A percentile compares a stretch with the other conserved stretches of the same genome.
Conservation (phyloP, 352 stramenopile genomes). For the Pythium grandisporangium region DNA sequence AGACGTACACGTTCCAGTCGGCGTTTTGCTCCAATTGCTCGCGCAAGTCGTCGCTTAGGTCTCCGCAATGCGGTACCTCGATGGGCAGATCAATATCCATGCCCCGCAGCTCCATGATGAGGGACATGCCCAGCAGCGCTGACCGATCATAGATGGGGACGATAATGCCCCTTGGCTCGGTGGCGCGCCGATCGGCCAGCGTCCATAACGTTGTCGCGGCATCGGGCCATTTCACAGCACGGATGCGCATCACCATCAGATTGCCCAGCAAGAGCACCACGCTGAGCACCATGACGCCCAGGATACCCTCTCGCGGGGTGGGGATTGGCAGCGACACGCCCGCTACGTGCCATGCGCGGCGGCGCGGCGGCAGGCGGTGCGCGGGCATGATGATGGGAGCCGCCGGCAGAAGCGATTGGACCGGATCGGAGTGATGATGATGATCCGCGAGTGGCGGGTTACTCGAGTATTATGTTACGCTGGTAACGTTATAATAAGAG, state of each 20-base stretch:
- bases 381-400: too few species aligned
- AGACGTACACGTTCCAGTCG: conserved; percentile 40
- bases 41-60: conserved; percentile 33
- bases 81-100: conserved; percentile 47
- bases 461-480: too few species aligned
- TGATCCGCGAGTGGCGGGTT: too few species aligned
- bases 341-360: too few species aligned
- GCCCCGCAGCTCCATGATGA: conserved; percentile 48
- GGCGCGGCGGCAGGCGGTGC: too few species aligned
- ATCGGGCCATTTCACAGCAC: conserved; percentile 1
- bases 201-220: conserved; percentile 9
- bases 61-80: conserved; percentile 58
- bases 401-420: too few species aligned
- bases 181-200: conserved; percentile 13
- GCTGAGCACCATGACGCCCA: conserved; percentile 1
- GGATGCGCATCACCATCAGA: conserved; percentile 5
- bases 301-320: conserved; percentile 4
- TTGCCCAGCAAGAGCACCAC: conserved; percentile 8
- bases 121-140: conserved; percentile 41
- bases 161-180: conserved; percentile 37
- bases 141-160: conserved; percentile 60
- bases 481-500: too few species aligned
- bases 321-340: conserved; percentile 3
- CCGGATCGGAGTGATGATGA: too few species aligned
- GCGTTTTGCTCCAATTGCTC: conserved; percentile 21